phyloP scores from a whole-genome alignment of 2,329 filamentous ascomycete genomes.

The Dothideomycetes sp. region DNA sequence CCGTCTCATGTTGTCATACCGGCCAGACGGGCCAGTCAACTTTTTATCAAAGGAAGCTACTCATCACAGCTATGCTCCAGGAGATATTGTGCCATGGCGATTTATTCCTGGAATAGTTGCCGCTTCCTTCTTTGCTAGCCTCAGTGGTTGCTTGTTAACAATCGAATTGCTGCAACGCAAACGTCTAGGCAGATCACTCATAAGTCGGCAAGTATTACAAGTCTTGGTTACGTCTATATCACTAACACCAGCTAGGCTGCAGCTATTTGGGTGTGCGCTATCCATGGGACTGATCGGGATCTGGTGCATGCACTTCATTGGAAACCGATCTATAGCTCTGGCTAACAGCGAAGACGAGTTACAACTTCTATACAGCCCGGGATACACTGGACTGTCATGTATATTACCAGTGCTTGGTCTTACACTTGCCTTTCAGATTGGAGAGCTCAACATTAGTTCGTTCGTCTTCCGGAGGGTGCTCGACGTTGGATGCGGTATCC shows the following conservation, averaged over 20 bases:
- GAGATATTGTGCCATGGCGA: conserved; percentile 30
- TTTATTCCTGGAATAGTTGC: conserved; percentile 54
- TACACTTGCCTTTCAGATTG: conserved; percentile 60
- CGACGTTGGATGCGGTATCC: conserved; percentile 50
- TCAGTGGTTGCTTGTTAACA: conserved; percentile 67
- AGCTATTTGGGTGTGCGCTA: conserved; percentile 33
- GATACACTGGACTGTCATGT: conserved; percentile 67
- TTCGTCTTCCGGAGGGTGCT: conserved; percentile 24
- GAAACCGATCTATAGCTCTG: conserved; percentile 68
- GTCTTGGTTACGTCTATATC: not conserved
- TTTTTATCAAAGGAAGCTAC: too few species aligned
- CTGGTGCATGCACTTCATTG: conserved; percentile 65
- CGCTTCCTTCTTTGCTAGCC: conserved; percentile 60
- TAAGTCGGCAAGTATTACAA: conserved; percentile 53
- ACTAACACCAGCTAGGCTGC: conserved; percentile 25
- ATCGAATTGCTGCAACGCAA: conserved; percentile 72
- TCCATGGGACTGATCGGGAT: conserved; percentile 42
- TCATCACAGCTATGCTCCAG: conserved; percentile 26
- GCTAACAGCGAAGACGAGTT: conserved; percentile 51
- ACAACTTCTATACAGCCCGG: conserved; percentile 64
- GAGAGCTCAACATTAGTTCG: conserved; percentile 38
- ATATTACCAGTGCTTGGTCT: conserved; percentile 71
- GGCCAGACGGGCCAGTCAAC: too few species aligned
- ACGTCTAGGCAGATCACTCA: conserved; percentile 57
- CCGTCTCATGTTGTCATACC: too few species aligned